These are phyloP conservation scores for Fusarium miscanthi DNA, from an alignment of 2,329 filamentous ascomycete species.

Conservation along the genomic window DNA sequence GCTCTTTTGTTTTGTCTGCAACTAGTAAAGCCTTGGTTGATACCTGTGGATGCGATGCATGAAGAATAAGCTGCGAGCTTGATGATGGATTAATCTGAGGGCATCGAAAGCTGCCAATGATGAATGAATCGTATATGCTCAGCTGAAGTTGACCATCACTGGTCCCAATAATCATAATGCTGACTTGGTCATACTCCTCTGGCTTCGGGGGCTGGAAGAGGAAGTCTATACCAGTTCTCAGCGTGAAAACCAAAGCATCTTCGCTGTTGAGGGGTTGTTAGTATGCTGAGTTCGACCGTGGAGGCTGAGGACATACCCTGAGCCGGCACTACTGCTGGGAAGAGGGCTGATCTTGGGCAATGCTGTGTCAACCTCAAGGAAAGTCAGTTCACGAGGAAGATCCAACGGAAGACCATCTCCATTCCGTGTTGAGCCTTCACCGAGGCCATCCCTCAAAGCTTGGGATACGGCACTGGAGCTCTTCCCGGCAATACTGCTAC, in stretches of 20 bases:
- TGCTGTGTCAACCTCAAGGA: constrained; percentile 80
- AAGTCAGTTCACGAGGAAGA: constrained; percentile 77
- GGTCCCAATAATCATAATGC: constrained; percentile 81
- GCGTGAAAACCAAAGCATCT: constrained; percentile 74
- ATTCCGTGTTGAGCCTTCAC: constrained; percentile 3
- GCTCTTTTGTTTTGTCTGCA: constrained; percentile 48
- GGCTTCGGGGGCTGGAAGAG: constrained; percentile 72
- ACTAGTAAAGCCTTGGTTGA: constrained; percentile 82
- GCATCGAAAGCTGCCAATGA: constrained; percentile 74
- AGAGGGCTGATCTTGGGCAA: constrained; percentile 81
- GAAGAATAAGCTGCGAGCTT: constrained; percentile 59
- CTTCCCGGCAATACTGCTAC: constrained; percentile 54
- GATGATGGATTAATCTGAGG: constrained; percentile 49
- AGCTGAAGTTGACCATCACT: constrained; percentile 78
- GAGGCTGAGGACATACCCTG: constrained; percentile 59
- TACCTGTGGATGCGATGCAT: constrained; percentile 77
- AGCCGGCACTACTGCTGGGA: constrained; percentile 68
- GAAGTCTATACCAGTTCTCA: constrained; percentile 74
- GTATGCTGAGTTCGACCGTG: neutral
- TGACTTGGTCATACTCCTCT: constrained; percentile 77
- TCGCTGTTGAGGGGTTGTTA: constrained; percentile 50
- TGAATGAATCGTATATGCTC: constrained; percentile 86
- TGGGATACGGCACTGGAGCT: constrained; percentile 21
- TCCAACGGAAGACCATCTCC: constrained; percentile 53
- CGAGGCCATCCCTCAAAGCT: constrained; percentile 27